Base-by-base conservation (phyloP, 208 protist genomes). In the Crithidia fasciculata region DNA sequence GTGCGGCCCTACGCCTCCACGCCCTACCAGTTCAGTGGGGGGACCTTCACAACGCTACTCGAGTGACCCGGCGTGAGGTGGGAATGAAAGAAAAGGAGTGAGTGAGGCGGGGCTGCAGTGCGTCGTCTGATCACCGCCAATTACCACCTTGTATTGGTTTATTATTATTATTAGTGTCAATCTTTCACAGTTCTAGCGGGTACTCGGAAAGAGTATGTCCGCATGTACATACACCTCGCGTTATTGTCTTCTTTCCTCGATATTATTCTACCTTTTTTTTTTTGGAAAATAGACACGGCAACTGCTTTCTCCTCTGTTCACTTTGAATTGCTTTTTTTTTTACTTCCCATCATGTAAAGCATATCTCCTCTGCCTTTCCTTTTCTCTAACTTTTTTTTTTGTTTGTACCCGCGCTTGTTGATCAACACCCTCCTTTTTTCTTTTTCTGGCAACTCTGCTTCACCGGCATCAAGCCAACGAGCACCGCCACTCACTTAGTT, bases 1-100 rank as follows among this genome's bases (percentile, higher is more conserved):
- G 59, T 58, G 36, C 68, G 47, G 12, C 91, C 88, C n/a, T 95
- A 95, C 73, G 69, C 66, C 0, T 40, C 78, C 36, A 95, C 88
- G n/a, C 67, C 74, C 4, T 95, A 87, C 67, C 75, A 80, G n/a
- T 95, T 87, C 78, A 78, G 58, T 19, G 61, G 78, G 5, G 85
- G 86, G 7, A 78, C 59, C 37, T 92, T 88, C 60, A 64, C 18
- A 52, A 69, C 63, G 19, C 47, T 70, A 39, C 41, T 47, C 44
- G 45, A 62, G 45, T 53, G 13, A 67, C 44, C 39, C 19, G 45
- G 45, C 45, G 45, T 15, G 45, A 13, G 2, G 12, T 0, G 7
- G 2, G 45, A 13, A 49, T 49, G 44, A 13, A 13, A 13, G 45
- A 2, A 15, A 49, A 49, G 44, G 44, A 13, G 2, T 28, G 28